phyloP scores from a whole-genome alignment of 2,329 filamentous ascomycete species.

The Camptophora hylomeconis region DNA sequence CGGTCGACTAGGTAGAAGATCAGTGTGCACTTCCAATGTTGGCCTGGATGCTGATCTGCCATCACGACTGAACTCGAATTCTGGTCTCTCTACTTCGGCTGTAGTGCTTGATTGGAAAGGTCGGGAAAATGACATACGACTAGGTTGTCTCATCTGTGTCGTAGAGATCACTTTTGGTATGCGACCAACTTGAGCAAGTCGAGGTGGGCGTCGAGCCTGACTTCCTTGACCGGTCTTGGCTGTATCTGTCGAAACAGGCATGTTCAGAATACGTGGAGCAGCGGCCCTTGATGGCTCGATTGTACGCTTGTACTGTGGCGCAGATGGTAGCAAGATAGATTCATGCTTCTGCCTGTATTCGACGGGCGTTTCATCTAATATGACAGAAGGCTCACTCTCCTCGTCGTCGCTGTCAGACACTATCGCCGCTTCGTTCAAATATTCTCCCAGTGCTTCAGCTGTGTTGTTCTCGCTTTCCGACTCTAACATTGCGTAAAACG shows the following conservation, averaged over 20 bases:
- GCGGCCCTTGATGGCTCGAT: constrained; percentile 3
- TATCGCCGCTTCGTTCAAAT: constrained; percentile 28
- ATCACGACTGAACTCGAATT: too few relatives aligned
- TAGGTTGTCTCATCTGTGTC: constrained; percentile 46
- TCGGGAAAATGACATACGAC: constrained; percentile 71
- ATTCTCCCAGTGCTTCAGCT: constrained; percentile 32
- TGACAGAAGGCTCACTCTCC: too few relatives aligned
- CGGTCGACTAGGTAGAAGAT: constrained; percentile 17
- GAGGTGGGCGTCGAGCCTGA: constrained; percentile 10
- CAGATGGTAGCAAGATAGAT: constrained; percentile 5
- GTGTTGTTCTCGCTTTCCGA: constrained; percentile 26
- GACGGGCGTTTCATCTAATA: constrained; percentile 18
- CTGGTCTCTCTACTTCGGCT: too few relatives aligned
- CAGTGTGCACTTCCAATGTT: constrained; percentile 16
- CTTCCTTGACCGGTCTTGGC: constrained; percentile 5
- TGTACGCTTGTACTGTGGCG: constrained; percentile 1
- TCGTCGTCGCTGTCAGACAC: constrained; percentile 8
- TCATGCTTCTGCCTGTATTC: constrained; percentile 8
- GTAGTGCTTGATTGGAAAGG: too few relatives aligned
- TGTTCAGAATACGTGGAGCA: neutral
- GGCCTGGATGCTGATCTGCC: too few relatives aligned
- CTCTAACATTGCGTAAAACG: constrained; percentile 47
- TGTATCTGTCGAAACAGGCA: neutral
- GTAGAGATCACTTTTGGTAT: constrained; percentile 71
- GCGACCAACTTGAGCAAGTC: constrained; percentile 57